Conservation (phyloP, 1,139 yeast species). For the Casaregolazyma lundiana region DNA sequence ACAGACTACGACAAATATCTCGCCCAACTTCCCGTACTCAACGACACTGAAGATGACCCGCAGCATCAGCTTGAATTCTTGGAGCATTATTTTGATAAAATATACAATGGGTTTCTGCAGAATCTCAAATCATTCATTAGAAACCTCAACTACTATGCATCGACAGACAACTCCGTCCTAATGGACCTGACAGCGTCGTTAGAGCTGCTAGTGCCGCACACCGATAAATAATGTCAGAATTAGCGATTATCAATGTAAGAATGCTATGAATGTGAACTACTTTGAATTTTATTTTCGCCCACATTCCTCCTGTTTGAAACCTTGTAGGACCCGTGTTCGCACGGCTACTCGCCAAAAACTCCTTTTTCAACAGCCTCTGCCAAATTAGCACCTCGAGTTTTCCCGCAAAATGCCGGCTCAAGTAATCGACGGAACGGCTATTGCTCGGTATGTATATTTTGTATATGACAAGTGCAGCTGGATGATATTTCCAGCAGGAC, state of each 20-base stretch:
- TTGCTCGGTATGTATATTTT: conserved; percentile 42
- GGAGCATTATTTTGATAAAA: conserved; percentile 46
- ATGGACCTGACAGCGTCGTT: conserved; percentile 50
- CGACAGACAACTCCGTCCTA: conserved; percentile 56
- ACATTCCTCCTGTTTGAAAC: background rate
- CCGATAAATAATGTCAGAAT: background rate
- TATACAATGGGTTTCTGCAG: conserved; percentile 52
- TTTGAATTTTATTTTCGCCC: no score
- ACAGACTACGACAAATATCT: conserved; percentile 35
- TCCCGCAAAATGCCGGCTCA: conserved; percentile 21
- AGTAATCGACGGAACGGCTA: conserved; percentile 62
- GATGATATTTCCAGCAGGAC: background rate
- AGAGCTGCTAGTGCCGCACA: conserved; percentile 31
- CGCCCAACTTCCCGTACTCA: conserved; percentile 32
- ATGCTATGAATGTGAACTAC: no score
- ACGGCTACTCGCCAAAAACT: background rate
- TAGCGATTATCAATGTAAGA: no score
- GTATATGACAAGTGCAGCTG: background rate
- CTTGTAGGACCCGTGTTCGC: background rate
- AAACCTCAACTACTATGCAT: conserved; percentile 55
- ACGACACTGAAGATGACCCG: conserved; percentile 38
- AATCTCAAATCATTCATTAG: conserved; percentile 51
- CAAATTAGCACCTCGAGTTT: background rate
- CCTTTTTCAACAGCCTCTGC: background rate
- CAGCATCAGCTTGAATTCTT: conserved; percentile 33